Conservation (phyloP, 192 early-diverging fungal genomes). For the Bifiguratus adelaidae region DNA sequence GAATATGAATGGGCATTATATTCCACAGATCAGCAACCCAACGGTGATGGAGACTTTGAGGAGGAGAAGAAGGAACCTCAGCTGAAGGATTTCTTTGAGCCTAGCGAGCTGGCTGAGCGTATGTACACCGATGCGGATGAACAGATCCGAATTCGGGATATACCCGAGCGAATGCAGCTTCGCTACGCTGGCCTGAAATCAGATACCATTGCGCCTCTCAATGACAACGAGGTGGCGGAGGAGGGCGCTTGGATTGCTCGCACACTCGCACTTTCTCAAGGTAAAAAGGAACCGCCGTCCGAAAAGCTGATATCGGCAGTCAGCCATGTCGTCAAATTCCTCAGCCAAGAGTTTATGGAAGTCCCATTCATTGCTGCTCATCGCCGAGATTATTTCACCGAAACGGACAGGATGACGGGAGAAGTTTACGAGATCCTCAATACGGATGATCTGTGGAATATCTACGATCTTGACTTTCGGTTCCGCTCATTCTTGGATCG, state of each 20-base stretch:
- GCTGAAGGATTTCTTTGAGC: slow-evolving; percentile 64
- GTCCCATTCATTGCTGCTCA: slow-evolving; percentile 87
- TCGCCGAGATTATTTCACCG: slow-evolving; percentile 77
- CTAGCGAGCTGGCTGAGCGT: slow-evolving; percentile 73
- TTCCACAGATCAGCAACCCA: slow-evolving; percentile 23
- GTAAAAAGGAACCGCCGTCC: slow-evolving; percentile 3
- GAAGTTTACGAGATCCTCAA: slow-evolving; percentile 45
- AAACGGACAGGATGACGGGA: slow-evolving; percentile 14
- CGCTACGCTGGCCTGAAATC: slow-evolving; percentile 30
- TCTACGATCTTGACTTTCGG: slow-evolving; percentile 76
- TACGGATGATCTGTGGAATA: slow-evolving; percentile 73
- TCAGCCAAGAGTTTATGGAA: slow-evolving; percentile 73
- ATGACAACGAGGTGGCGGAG: slow-evolving; percentile 50
- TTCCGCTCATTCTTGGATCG: slow-evolving; percentile 62
- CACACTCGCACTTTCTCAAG: slow-evolving; percentile 5
- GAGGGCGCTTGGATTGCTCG: slow-evolving; percentile 49
- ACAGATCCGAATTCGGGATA: slow-evolving; percentile 71
- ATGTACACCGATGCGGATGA: slow-evolving; percentile 92
- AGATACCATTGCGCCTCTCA: slow-evolving; percentile 20
- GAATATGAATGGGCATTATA: slow-evolving; percentile 71
- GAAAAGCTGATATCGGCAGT: slow-evolving; percentile 11
- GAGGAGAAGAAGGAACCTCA: slow-evolving; percentile 40
- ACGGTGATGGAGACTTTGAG: slow-evolving; percentile 11
- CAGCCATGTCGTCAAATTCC: slow-evolving; percentile 48
- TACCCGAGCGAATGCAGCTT: slow-evolving; percentile 91